Base-by-base conservation (phyloP, 202 grass and related monocot genomes). In the Zizania palustris region DNA sequence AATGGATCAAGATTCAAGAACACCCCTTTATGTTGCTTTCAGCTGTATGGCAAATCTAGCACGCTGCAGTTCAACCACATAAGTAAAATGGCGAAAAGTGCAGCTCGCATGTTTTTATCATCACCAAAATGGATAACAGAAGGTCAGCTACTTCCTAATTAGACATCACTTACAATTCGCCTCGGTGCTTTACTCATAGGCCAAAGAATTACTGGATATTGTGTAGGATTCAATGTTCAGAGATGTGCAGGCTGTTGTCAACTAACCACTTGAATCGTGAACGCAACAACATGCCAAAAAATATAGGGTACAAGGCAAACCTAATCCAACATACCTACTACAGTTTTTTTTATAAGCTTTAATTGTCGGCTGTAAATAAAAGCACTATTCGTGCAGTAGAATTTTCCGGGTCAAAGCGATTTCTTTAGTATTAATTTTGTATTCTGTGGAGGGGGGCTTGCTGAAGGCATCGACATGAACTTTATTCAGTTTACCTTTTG, bases 281-380 rank as follows among this genome's bases (percentile, higher is more conserved):
- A n/a, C 11, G 4, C 63, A 79, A 39, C 22, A 63, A 56, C 7
- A 13, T 15, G 61, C 53, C 44, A 72, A 66, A 73, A 67, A 55
- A 45, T 67, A 0, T 78, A 20, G 76, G 71, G 13, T 60, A 37
- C 45, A 4, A 74, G 11, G 3, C 55, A 28, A 5, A 75, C 75
- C 85, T 88, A 80, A 64, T 59, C 80, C 65, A 67, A 64, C 40
- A 36, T 11, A 70, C 85, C 75, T 83, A 80, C 80, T 49, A n/a
- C 85, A 49, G 1, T 11, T 33, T 38, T 63, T 13, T 15, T 28
- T 1, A 13, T 74, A 13, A 20, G 0, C 5, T 63, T 15, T 4
- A 69, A 48, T 35, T 57, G 33, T 41, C 79, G n/a, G 39, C 11
- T 68, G 12, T 46, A 34, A 42, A 5, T 62, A 62, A 37, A 53